Evolutionary conservation across 2,329 filamentous ascomycete species (phyloP), one percentile per base, ranked within the genome.

Genomic region (Scedosporium apiospermum): DNA sequence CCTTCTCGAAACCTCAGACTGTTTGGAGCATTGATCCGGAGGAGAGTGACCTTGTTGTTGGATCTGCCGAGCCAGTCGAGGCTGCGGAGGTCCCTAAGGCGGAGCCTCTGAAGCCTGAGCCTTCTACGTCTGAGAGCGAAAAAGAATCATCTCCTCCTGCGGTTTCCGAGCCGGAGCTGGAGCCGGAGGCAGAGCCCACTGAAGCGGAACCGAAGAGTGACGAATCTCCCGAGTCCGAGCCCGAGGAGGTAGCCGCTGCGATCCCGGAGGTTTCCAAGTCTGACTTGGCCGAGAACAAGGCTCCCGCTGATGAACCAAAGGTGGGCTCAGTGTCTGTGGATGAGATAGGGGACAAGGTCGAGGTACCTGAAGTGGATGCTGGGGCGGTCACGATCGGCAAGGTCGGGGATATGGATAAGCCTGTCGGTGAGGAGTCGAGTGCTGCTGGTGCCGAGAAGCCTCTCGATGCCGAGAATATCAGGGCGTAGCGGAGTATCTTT

Each of bases 21-120:
- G 66, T 82, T 41, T 86, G 78, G 73, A 80, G 79, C 60, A 79
- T 86, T 62, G 79, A 82, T 53, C 74, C 77, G 7, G 76, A 83
- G 26, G 76, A 80, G 65, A 78, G 81, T 34, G 72, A 75, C 6
- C 67, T 83, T 62, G 73, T 67, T 67, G 71, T 75, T 6, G 71
- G 79, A 23, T 72, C 66, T n/a, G 23, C 12, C 6, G 58, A 49
- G 14, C 18, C 51, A 23, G 12, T 21, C 44, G 64, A 63, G n/a
- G 65, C 66, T 55, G 66, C 30, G 4, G 44, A 51, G 21, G 26
- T 21, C 2, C 44, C n/a, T 42, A 42, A 53, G 38, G 21, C 34
- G 10, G 58, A 60, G 34, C 6, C 62, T 23, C 14, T 26, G 16
- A 53, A 34, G 5, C 46, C 21, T 26, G 27, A 46, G 26, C 30